Evolutionary conservation across 208 protist genomes (phyloP), one percentile per base, ranked within the genome.

Genomic region (Acanthamoeba royreba): DNA sequence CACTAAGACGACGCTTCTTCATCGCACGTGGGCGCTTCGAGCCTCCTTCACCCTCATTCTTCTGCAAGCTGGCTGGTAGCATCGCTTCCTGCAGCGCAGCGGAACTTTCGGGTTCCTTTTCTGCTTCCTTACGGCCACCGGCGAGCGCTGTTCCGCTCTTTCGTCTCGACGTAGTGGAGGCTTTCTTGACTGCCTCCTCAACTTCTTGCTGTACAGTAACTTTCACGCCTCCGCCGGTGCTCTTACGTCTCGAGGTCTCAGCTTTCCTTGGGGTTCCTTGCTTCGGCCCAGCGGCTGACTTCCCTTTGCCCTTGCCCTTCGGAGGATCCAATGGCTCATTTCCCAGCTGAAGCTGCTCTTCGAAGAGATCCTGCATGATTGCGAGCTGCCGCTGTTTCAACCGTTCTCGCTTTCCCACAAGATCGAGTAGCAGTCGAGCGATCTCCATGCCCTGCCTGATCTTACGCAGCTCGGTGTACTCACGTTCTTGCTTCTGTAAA

Each of bases 401-500:
- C 35, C 83, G 46, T 69, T 90, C 83, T 17, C 83, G 45, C 38
- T 90, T 90, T 19, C 52, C 53, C 47, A 90, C 83, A 4, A 90
- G 83, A 15, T 90, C 83, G 35, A 90, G 83, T 38, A 90, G 22
- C n/a, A 90, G 40, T 17, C 83, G 22, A 13, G 83, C 83, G 38
- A 90, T 31, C 19, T 90, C 83, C 83, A 90, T 90, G 49, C 53
- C 83, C 40, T 69, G 83, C 25, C 83, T 90, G 52, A 90, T 58
- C 53, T 90, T 90, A 19, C 53, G 19, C 83, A 90, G 58, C 25
- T 90, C 83, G 13, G 83, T 69, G 38, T 90, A 90, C 33, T 90
- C 52, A 15, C 53, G 45, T n/a, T 69, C 52, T 90, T 90, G 83
- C 45, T 90, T 90, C 83, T 90, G 28, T 31, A 61, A 28, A 28